Evolutionary conservation across 257 asterid genomes (phyloP).

Genomic region (Eucommia ulmoides): DNA sequence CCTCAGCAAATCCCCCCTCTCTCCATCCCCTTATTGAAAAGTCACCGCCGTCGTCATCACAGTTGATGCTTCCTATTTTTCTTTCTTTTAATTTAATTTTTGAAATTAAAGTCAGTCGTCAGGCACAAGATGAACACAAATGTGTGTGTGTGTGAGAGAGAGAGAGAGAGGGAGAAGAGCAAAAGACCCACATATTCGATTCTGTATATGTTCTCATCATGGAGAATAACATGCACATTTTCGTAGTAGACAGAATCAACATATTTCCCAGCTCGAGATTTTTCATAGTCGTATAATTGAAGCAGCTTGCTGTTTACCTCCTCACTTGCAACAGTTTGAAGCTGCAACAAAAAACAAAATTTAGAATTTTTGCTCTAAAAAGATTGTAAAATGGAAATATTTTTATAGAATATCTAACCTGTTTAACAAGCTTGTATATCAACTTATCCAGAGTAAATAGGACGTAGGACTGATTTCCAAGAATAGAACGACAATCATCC

Average conservation of each 20-base stretch:
- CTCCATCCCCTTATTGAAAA: too few species aligned
- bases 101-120: too few species aligned
- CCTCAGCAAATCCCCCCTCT: too few species aligned
- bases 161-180: background rate
- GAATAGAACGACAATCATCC: conserved; percentile 87
- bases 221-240: background rate
- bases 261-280: background rate
- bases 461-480: conserved; percentile 89
- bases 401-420: too few species aligned
- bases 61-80: too few species aligned
- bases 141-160: background rate
- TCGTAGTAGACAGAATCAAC: background rate
- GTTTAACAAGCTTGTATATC: conserved; percentile 87
- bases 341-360: background rate
- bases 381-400: too few species aligned
- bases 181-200: background rate
- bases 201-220: conserved; percentile 4
- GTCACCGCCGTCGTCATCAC: too few species aligned
- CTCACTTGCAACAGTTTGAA: conserved; percentile 3
- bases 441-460: conserved; percentile 91
- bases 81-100: too few species aligned
- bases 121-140: too few species aligned
- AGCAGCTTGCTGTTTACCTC: conserved; percentile 1
- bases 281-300: conserved; percentile 1
- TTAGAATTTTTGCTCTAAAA: too few species aligned